Percentiles rank a stretch among this genome's conserved stretches.
phyloP scores from a whole-genome alignment of 1,139 yeast genomes.

The Candida buenavistaensis region DNA sequence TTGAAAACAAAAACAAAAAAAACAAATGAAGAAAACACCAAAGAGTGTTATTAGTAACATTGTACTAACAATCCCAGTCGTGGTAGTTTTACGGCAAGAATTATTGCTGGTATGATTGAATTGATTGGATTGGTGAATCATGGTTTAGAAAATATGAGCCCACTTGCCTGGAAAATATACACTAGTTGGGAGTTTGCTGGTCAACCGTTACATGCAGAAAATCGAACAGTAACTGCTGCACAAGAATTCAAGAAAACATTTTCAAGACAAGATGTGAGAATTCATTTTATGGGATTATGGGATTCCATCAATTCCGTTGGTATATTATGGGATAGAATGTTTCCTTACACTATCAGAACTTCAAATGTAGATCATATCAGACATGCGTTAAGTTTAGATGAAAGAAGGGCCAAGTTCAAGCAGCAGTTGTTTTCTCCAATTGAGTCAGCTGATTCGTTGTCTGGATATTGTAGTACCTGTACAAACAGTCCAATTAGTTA shows the following conservation, averaged over 20 bases:
- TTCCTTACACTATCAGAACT: constrained; percentile 55
- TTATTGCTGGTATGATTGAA: constrained; percentile 63
- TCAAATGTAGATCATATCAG: constrained; percentile 56
- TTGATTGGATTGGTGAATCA: constrained; percentile 54
- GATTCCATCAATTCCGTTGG: constrained; percentile 71
- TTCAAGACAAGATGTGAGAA: constrained; percentile 40
- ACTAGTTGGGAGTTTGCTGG: constrained; percentile 62
- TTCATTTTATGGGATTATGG: constrained; percentile 64
- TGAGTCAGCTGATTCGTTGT: neutral
- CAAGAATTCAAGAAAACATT: constrained; percentile 54
- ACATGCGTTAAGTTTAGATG: constrained; percentile 67
- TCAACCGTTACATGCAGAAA: constrained; percentile 48
- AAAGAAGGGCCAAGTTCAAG: constrained; percentile 60
- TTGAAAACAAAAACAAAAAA: too few relatives aligned
- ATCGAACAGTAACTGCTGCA: constrained; percentile 41
- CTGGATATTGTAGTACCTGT: constrained; percentile 3
- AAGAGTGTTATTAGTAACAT: too few relatives aligned
- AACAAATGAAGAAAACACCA: too few relatives aligned
- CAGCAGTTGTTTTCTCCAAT: constrained; percentile 52
- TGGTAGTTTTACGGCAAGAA: constrained; percentile 65
- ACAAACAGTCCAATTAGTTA: neutral
- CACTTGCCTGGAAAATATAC: constrained; percentile 62
- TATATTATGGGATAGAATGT: constrained; percentile 51
- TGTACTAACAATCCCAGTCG: constrained; percentile 35
- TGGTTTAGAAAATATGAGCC: constrained; percentile 55